phyloP scores from a whole-genome alignment of 129 eudicot genomes.

The Solidago caesia region DNA sequence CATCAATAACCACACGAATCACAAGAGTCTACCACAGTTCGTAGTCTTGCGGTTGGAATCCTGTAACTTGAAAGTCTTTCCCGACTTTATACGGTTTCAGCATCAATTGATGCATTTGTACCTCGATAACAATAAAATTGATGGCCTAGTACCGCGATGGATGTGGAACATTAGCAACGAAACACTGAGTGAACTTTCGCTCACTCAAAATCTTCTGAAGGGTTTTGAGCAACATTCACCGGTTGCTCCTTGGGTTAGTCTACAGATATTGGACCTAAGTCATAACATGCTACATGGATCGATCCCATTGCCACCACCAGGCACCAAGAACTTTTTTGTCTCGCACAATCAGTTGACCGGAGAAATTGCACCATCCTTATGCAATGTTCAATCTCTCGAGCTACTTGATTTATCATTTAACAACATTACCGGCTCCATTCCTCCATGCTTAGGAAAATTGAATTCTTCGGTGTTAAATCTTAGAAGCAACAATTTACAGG shows the following conservation, averaged over 20 bases:
- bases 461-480: slow-evolving; percentile 18
- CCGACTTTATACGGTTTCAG: slow-evolving; percentile 24
- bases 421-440: slow-evolving; percentile 31
- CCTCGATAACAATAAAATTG: slow-evolving; percentile 10
- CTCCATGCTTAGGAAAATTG: slow-evolving; percentile 27
- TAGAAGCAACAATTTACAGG: slow-evolving; percentile 24
- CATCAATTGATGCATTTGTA: background rate
- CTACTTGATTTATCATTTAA: slow-evolving; percentile 29
- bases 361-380: slow-evolving; percentile 24
- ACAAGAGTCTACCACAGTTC: slow-evolving; percentile 2
- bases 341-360: slow-evolving; percentile 21
- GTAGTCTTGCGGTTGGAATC: background rate
- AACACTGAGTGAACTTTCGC: background rate
- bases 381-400: slow-evolving; percentile 4
- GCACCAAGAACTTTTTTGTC: background rate
- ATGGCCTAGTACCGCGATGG: slow-evolving; percentile 24
- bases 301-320: slow-evolving; percentile 21
- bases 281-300: slow-evolving; percentile 27
- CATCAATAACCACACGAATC: background rate
- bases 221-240: slow-evolving; percentile 23
- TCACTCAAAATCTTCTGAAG: background rate
- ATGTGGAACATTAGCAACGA: slow-evolving; percentile 20
- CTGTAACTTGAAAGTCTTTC: slow-evolving; percentile 29
- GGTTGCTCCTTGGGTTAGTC: slow-evolving; percentile 23
- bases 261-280: slow-evolving; percentile 1